A percentile compares a stretch with the other conserved stretches of the same genome.
phyloP scores from a whole-genome alignment of 225 moss, liverwort and hornwort genomes.

The Polytrichum formosum region DNA sequence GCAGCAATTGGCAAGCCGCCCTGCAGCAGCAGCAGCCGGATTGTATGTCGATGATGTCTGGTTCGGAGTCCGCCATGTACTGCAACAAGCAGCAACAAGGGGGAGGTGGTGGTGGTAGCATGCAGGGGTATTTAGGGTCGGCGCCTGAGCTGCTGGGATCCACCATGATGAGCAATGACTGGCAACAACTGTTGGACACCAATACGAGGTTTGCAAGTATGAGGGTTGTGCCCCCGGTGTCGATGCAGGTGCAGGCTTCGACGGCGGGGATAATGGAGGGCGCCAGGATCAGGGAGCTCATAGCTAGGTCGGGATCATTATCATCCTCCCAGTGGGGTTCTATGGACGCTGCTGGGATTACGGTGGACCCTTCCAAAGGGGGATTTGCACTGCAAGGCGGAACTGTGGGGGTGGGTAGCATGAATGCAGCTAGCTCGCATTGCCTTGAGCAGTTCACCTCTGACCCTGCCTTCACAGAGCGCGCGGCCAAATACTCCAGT shows the following conservation, averaged over 20 bases:
- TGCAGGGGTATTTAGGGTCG: not conserved
- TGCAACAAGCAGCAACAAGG: not conserved
- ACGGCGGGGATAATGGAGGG: slow-evolving; percentile 9
- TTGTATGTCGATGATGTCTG: not conserved
- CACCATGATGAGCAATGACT: slow-evolving; percentile 6
- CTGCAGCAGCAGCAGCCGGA: not conserved
- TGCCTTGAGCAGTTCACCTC: slow-evolving; percentile 55
- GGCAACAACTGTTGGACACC: slow-evolving; percentile 4
- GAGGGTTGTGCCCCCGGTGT: not conserved
- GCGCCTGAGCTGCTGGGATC: slow-evolving; percentile 3
- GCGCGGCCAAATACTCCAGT: slow-evolving; percentile 78
- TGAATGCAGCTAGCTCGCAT: slow-evolving; percentile 17
- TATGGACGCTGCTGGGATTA: slow-evolving; percentile 21
- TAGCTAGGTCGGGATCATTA: not conserved
- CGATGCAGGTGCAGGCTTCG: not conserved
- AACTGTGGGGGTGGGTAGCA: slow-evolving; percentile 2
- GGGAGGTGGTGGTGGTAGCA: not conserved
- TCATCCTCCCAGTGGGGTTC: not conserved
- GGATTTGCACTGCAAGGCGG: slow-evolving; percentile 41
- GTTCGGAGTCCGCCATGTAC: not conserved
- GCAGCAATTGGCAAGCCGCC: not conserved
- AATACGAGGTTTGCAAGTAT: not conserved
- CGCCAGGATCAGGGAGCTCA: slow-evolving; percentile 9
- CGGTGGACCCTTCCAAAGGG: slow-evolving; percentile 46
- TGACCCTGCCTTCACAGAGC: slow-evolving; percentile 82